Percentiles rank a stretch among this genome's conserved stretches.
Conservation (phyloP, 257 asterid species). For the Nicotiana knightiana region DNA sequence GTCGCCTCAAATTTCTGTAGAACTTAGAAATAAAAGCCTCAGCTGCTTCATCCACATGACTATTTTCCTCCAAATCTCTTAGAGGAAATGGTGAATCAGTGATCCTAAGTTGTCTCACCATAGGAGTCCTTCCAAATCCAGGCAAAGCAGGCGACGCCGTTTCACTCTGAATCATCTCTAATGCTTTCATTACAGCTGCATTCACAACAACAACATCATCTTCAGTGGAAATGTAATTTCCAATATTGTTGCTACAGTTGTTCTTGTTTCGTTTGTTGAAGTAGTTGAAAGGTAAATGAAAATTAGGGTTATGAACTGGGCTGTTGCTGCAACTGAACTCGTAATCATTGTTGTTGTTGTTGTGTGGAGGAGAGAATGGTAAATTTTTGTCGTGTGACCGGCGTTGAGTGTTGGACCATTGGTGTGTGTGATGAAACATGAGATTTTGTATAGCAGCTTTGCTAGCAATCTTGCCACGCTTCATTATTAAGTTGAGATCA, state of each 20-base stretch:
- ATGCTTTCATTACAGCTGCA: conserved; percentile 22
- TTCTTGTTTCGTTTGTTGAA: conserved; percentile 30
- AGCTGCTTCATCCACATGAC: conserved; percentile 58
- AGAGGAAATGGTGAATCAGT: conserved; percentile 66
- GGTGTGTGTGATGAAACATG: conserved; percentile 56
- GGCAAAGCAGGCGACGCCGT: conserved; percentile 71
- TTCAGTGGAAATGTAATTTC: conserved; percentile 10
- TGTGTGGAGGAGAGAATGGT: conserved; percentile 14
- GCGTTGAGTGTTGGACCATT: not conserved
- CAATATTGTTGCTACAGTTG: not conserved
- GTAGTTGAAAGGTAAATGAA: conserved; percentile 38
- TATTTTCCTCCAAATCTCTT: conserved; percentile 22
- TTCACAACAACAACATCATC: conserved; percentile 28
- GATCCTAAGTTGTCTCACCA: conserved; percentile 67
- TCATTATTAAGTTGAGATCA: conserved; percentile 60
- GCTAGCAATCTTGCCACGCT: conserved; percentile 78
- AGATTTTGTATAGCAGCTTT: conserved; percentile 68
- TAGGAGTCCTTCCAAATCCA: conserved; percentile 62
- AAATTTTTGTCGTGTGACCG: conserved; percentile 24
- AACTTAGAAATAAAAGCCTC: conserved; percentile 53
- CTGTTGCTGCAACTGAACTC: conserved; percentile 84
- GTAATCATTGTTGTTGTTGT: conserved; percentile 23
- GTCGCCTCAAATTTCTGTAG: conserved; percentile 50
- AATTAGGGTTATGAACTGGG: conserved; percentile 36
- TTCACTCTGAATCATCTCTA: conserved; percentile 45